phyloP scores from a whole-genome alignment of 2,329 filamentous ascomycete genomes.

The Juglanconis oblonga region DNA sequence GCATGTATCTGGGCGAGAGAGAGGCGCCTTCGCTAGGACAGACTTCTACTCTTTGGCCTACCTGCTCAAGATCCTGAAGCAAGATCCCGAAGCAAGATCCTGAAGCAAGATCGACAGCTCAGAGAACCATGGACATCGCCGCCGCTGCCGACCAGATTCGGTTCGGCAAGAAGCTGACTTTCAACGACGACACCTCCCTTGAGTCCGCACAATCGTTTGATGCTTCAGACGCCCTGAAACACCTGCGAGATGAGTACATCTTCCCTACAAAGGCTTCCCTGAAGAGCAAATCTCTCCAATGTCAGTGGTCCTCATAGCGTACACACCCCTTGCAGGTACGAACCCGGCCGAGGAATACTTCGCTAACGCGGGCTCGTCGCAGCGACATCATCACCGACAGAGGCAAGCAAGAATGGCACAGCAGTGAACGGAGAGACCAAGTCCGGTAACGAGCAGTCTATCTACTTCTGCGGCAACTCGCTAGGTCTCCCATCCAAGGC shows the following conservation, averaged over 20 bases:
- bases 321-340: background rate
- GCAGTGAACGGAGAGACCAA: background rate
- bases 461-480: slow-evolving; percentile 90
- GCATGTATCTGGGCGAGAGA: background rate
- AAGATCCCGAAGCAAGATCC: background rate
- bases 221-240: slow-evolving; percentile 55
- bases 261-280: slow-evolving; percentile 74
- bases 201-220: slow-evolving; percentile 55
- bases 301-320: background rate
- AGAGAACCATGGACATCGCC: slow-evolving; percentile 35
- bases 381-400: background rate
- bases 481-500: slow-evolving; percentile 77
- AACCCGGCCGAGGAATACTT: background rate
- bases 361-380: background rate
- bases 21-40: background rate
- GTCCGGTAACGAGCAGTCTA: slow-evolving; percentile 33
- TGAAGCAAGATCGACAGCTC: background rate
- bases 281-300: slow-evolving; percentile 56
- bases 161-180: slow-evolving; percentile 38
- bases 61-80: background rate
- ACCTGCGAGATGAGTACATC: slow-evolving; percentile 68
- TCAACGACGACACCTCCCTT: slow-evolving; percentile 39
- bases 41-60: background rate
- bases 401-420: background rate
- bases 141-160: slow-evolving; percentile 38